phyloP scores from a whole-genome alignment of 495 filamentous ascomycete species.

The Aspergillus avenaceus region DNA sequence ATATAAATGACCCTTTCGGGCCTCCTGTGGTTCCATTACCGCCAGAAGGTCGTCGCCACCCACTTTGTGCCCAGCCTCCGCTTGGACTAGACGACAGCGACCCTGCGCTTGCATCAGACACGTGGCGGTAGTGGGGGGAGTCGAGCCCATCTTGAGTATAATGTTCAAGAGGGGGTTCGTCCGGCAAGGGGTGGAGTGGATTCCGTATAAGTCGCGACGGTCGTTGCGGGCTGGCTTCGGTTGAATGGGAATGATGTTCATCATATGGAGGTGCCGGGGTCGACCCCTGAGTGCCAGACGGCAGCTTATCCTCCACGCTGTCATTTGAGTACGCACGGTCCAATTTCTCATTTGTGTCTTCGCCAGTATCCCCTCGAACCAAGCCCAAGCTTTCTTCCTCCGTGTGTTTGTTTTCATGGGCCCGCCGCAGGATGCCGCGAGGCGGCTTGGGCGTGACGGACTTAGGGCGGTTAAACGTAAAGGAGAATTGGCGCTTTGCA shows the following conservation, averaged over 20 bases:
- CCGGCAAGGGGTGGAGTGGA: constrained; percentile 18
- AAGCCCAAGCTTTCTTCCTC: constrained; percentile 89
- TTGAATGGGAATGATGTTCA: neutral
- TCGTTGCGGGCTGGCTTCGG: constrained; percentile 2
- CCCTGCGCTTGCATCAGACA: constrained; percentile 8
- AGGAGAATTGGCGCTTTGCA: constrained; percentile 80
- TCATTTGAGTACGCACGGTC: constrained; percentile 22
- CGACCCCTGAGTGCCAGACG: neutral
- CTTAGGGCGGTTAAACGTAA: constrained; percentile 67
- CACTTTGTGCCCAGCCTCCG: constrained; percentile 20
- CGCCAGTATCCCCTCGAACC: constrained; percentile 65
- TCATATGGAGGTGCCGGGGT: constrained; percentile 1
- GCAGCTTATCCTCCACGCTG: constrained; percentile 18
- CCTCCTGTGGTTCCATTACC: constrained; percentile 7
- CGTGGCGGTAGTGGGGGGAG: neutral
- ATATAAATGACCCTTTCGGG: constrained; percentile 18
- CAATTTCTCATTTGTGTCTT: constrained; percentile 32
- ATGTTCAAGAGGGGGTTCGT: constrained; percentile 13
- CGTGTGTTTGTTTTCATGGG: constrained; percentile 48
- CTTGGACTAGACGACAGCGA: constrained; percentile 6
- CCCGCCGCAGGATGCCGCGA: constrained; percentile 42
- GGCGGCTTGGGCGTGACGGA: constrained; percentile 30
- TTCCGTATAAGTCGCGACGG: constrained; percentile 13
- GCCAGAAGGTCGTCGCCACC: constrained; percentile 32
- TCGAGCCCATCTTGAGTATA: neutral